Evolutionary conservation across 2,329 filamentous ascomycete genomes (phyloP).

Genomic region (Colletotrichum caudatum): DNA sequence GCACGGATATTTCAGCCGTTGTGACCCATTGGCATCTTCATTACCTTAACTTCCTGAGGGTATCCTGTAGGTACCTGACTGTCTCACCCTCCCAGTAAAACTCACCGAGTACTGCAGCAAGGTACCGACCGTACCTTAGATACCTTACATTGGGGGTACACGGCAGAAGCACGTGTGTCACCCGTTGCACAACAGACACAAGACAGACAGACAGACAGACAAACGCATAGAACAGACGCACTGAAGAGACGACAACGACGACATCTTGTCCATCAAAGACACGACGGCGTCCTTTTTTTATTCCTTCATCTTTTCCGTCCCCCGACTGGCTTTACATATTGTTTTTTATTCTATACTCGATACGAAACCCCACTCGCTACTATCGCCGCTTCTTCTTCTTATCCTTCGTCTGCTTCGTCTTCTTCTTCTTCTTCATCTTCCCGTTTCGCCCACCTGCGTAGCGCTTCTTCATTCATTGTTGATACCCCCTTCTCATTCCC

Average conservation of each 20-base stretch:
- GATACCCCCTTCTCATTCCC: constrained; percentile 31
- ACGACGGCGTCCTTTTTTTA: neutral
- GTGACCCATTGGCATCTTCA: neutral
- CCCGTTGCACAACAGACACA: neutral
- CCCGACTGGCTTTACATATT: neutral
- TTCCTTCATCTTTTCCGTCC: too few species aligned
- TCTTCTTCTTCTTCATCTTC: constrained; percentile 14
- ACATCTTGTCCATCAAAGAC: neutral
- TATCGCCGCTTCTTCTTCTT: neutral
- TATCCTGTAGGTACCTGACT: too few species aligned
- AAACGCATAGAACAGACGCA: too few species aligned
- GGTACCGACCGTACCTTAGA: too few species aligned
- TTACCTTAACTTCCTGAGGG: neutral
- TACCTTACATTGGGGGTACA: too few species aligned
- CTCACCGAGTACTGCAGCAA: too few species aligned
- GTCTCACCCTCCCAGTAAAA: too few species aligned
- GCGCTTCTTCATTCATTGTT: constrained; percentile 30
- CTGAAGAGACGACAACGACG: too few species aligned
- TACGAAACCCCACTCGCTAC: neutral
- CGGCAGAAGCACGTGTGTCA: neutral
- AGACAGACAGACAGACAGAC: neutral
- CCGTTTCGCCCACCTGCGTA: constrained; percentile 18
- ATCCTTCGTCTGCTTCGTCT: neutral
- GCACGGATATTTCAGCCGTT: constrained; percentile 13
- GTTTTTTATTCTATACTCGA: neutral